Percentiles rank a stretch among this genome's conserved stretches.
Evolutionary conservation across 805 yeast species (phyloP).

Genomic region (Brettanomyces anomalus): DNA sequence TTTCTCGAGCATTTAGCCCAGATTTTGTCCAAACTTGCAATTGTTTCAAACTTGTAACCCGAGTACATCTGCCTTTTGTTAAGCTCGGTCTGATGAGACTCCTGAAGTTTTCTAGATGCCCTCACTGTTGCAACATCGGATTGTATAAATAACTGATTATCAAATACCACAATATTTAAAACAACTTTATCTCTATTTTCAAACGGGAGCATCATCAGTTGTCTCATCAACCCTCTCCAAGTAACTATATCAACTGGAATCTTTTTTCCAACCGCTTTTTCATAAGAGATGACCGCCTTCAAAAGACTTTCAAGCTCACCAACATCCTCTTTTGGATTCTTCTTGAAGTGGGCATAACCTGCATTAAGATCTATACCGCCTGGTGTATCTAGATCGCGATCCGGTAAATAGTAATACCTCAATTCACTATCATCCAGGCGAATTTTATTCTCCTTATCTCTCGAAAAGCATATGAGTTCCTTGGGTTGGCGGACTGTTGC

Average conservation of each 20-base stretch:
- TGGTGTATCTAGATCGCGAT: constrained; percentile 45
- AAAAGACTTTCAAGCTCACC: constrained; percentile 52
- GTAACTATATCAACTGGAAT: constrained; percentile 62
- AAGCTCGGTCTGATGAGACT: constrained; percentile 25
- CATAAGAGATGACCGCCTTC: constrained; percentile 45
- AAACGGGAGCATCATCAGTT: constrained; percentile 61
- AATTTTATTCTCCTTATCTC: constrained; percentile 42
- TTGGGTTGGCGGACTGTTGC: constrained; percentile 80
- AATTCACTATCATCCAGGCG: constrained; percentile 44
- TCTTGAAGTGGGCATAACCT: constrained; percentile 54
- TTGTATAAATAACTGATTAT: constrained; percentile 64
- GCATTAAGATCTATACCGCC: constrained; percentile 50
- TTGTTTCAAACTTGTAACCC: constrained; percentile 80
- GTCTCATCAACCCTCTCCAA: constrained; percentile 79
- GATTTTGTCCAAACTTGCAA: constrained; percentile 69
- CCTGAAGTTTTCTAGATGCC: constrained; percentile 22
- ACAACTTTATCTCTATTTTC: constrained; percentile 46
- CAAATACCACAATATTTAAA: constrained; percentile 58
- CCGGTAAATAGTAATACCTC: constrained; percentile 77
- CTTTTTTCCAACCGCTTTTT: constrained; percentile 36
- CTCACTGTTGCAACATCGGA: constrained; percentile 26
- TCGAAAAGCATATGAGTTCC: constrained; percentile 62
- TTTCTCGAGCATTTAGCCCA: constrained; percentile 61
- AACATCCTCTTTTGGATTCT: constrained; percentile 46
- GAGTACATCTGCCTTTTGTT: constrained; percentile 39